These are phyloP conservation scores for Ogataea chonburiensis DNA, from an alignment of 805 yeast genomes.

Conservation along the genomic window DNA sequence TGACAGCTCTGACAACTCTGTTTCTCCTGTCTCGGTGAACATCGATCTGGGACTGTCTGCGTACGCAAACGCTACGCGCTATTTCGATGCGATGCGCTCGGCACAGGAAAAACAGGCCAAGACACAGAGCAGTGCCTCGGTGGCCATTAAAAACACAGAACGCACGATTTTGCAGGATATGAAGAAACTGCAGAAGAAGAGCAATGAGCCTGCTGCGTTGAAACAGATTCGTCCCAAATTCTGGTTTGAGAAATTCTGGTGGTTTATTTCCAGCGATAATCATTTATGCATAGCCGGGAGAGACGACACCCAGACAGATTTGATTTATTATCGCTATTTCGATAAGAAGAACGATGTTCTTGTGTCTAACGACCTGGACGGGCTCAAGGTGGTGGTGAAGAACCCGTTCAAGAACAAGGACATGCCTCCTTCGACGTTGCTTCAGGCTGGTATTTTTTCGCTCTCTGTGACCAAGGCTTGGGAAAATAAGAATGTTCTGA, in stretches of 20 bases:
- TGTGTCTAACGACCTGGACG: constrained; percentile 72
- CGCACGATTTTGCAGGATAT: constrained; percentile 71
- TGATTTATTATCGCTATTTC: constrained; percentile 76
- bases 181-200: constrained; percentile 57
- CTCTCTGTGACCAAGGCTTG: constrained; percentile 83
- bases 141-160: constrained; percentile 83
- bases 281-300: constrained; percentile 85
- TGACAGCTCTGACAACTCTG: constrained; percentile 8
- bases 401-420: constrained; percentile 71
- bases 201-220: constrained; percentile 45
- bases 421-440: constrained; percentile 80
- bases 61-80: constrained; percentile 82
- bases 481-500: constrained; percentile 78
- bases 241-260: constrained; percentile 92
- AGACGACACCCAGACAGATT: constrained; percentile 75
- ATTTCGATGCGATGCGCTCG: constrained; percentile 71
- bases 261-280: constrained; percentile 93
- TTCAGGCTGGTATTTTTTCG: constrained; percentile 89
- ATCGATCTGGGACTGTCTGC: constrained; percentile 74
- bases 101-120: constrained; percentile 78
- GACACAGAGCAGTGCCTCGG: constrained; percentile 71
- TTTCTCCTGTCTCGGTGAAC: constrained; percentile 45
- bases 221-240: constrained; percentile 66
- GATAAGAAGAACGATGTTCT: constrained; percentile 64
- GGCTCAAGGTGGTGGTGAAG: constrained; percentile 75